Evolutionary conservation across 2,329 filamentous ascomycete genomes (phyloP).

Genomic region (Penicillium hordei): DNA sequence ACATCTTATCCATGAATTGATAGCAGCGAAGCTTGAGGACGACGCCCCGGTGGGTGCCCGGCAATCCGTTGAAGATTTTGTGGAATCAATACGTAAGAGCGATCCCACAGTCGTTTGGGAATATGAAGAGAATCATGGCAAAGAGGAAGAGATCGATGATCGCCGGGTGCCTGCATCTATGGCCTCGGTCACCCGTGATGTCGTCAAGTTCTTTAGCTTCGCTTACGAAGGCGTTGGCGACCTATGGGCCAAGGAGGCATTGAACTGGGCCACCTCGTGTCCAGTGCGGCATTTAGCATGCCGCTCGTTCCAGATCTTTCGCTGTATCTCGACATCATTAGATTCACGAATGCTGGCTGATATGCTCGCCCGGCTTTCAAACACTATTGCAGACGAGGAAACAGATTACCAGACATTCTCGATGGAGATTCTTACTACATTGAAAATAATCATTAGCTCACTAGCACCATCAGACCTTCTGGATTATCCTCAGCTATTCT

Average conservation of each 20-base stretch:
- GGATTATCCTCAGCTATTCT: constrained; percentile 93
- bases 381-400: constrained; percentile 94
- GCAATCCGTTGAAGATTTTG: constrained; percentile 78
- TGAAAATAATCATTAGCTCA: constrained; percentile 87
- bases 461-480: constrained; percentile 76
- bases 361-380: constrained; percentile 92
- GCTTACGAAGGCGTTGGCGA: constrained; percentile 85
- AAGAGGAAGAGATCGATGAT: constrained; percentile 66
- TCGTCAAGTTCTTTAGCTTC: constrained; percentile 80
- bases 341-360: constrained; percentile 95
- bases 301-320: constrained; percentile 94
- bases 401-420: constrained; percentile 94
- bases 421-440: constrained; percentile 92
- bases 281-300: constrained; percentile 93
- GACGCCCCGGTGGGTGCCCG: constrained; percentile 66
- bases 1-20: constrained; percentile 92
- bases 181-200: constrained; percentile 76
- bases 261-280: constrained; percentile 96
- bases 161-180: constrained; percentile 85
- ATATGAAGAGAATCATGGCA: constrained; percentile 89
- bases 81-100: constrained; percentile 81
- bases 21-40: constrained; percentile 76
- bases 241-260: constrained; percentile 82
- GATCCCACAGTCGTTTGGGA: constrained; percentile 85
- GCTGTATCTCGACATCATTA: constrained; percentile 85